Percentiles rank a stretch among this genome's conserved stretches.
phyloP scores from a whole-genome alignment of 2,329 filamentous ascomycete genomes.

The Trichoderma sp. region DNA sequence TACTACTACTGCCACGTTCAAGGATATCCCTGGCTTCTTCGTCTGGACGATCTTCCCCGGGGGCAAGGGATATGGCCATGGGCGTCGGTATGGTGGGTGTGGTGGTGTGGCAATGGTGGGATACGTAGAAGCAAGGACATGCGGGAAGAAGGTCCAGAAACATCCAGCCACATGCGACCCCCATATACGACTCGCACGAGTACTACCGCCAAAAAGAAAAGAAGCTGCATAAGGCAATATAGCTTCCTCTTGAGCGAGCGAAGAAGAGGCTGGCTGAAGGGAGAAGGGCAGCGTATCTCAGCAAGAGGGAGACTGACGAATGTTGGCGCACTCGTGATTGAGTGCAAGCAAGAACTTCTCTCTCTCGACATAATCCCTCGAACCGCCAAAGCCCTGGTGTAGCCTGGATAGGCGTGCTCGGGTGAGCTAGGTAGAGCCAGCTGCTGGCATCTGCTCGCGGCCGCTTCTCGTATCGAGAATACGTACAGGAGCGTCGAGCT shows the following conservation, averaged over 20 bases:
- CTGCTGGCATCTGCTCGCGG: not conserved
- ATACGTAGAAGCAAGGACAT: not conserved
- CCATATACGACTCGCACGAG: not conserved
- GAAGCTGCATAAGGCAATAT: not conserved
- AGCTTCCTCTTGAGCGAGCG: not conserved
- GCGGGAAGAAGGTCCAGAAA: not conserved
- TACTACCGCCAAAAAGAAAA: not conserved
- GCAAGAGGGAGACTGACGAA: too few species aligned
- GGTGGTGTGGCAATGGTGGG: not conserved
- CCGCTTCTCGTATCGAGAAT: not conserved
- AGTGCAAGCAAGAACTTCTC: too few species aligned
- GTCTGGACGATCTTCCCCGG: not conserved
- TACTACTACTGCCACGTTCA: not conserved
- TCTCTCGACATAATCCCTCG: too few species aligned
- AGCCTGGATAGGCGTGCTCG: too few species aligned
- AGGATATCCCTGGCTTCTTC: conserved; percentile 7
- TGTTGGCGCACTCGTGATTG: too few species aligned
- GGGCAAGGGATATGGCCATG: conserved; percentile 4
- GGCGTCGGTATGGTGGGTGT: not conserved
- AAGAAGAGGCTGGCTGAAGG: not conserved
- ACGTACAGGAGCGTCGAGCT: not conserved
- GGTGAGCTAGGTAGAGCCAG: not conserved
- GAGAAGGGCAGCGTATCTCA: too few species aligned
- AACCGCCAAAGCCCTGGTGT: too few species aligned
- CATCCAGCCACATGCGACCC: not conserved